Percentiles rank a stretch among this genome's conserved stretches.
These are phyloP conservation scores for Nissolia schottii DNA, from an alignment of 306 rosid species.

Conservation along the genomic window DNA sequence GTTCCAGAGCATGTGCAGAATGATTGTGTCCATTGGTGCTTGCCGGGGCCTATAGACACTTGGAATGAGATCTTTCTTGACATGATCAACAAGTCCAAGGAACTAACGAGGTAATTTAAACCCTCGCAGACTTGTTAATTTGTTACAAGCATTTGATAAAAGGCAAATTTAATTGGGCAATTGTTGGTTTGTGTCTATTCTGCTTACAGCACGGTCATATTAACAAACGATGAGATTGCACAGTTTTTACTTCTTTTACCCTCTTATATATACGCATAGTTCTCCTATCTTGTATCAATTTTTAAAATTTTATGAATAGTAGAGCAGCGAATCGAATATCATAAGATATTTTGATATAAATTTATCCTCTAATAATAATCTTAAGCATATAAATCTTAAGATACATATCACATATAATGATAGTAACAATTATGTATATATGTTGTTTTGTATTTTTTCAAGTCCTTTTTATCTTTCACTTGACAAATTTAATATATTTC, in stretches of 20 bases:
- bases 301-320: too few species aligned
- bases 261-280: too few species aligned
- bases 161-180: not conserved
- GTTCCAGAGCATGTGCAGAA: constrained; percentile 52
- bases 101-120: constrained; percentile 2
- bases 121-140: not conserved
- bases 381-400: too few species aligned
- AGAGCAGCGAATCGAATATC: too few species aligned
- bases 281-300: too few species aligned
- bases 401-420: too few species aligned
- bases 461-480: too few species aligned
- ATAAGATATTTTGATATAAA: too few species aligned
- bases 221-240: not conserved
- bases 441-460: too few species aligned
- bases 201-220: not conserved
- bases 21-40: constrained; percentile 86
- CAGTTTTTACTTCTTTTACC: not conserved
- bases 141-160: not conserved
- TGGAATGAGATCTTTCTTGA: constrained; percentile 67
- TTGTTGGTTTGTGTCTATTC: not conserved
- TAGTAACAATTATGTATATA: too few species aligned
- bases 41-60: constrained; percentile 78
- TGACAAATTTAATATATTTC: too few species aligned
- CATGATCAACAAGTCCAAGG: constrained; percentile 38
- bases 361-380: too few species aligned